A percentile compares a stretch with the other conserved stretches of the same genome.
Conservation (phyloP, 768 basidiomycete species). For the Mycena filopes region DNA sequence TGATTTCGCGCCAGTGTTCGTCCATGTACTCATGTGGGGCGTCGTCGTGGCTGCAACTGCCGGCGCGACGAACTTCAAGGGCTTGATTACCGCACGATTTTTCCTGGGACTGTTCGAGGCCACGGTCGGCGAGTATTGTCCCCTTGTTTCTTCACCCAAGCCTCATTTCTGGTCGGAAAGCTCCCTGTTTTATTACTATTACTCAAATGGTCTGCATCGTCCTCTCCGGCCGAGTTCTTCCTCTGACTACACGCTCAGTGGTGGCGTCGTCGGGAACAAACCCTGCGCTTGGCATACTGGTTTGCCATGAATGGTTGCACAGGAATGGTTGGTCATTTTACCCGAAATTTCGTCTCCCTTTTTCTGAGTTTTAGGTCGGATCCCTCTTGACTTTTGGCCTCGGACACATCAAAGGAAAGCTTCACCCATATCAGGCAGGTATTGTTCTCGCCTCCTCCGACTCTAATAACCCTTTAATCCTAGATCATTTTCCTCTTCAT, state of each 20-base stretch:
- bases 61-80: constrained; percentile 52
- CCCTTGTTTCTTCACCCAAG: background rate
- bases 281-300: constrained; percentile 54
- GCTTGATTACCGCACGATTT: constrained; percentile 52
- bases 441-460: constrained; percentile 22
- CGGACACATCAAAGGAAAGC: constrained; percentile 49
- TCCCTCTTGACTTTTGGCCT: constrained; percentile 56
- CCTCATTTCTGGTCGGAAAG: constrained; percentile 30
- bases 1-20: constrained; percentile 36
- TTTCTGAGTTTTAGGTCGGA: constrained; percentile 45
- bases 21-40: constrained; percentile 58
- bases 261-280: constrained; percentile 62
- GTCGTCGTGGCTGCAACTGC: constrained; percentile 49
- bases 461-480: background rate
- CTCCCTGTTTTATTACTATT: constrained; percentile 60
- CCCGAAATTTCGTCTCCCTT: too few species aligned
- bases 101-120: constrained; percentile 61
- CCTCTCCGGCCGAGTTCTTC: background rate
- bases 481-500: constrained; percentile 58
- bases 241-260: constrained; percentile 38
- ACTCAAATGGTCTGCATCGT: constrained; percentile 50
- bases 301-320: constrained; percentile 55
- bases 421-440: constrained; percentile 54
- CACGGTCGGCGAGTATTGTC: constrained; percentile 47
- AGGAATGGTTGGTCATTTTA: constrained; percentile 42